Evolutionary conservation across 1,284 basidiomycete genomes (phyloP).

Genomic region (Apiotrichum mycotoxinovorans): DNA sequence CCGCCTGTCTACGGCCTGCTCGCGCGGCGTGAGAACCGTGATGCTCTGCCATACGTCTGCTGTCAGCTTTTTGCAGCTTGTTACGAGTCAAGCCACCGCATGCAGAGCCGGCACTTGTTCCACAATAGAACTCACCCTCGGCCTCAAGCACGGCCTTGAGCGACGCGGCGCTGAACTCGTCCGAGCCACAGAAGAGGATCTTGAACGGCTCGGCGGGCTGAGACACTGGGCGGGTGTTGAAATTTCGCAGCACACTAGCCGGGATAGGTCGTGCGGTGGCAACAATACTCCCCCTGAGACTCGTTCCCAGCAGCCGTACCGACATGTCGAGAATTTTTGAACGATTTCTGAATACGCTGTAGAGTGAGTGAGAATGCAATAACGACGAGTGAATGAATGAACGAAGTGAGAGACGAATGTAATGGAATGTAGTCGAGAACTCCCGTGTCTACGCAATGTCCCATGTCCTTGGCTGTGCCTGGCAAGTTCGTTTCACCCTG

Average conservation of each 20-base stretch:
- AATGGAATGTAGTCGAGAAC: no score
- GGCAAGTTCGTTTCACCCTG: no score
- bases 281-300: neutral
- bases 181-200: constrained; percentile 52
- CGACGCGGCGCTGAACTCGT: constrained; percentile 48
- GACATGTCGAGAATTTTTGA: neutral
- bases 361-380: no score
- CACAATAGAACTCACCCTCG: constrained; percentile 32
- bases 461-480: no score
- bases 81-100: no score
- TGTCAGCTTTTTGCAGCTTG: constrained; percentile 1
- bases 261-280: neutral
- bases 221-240: neutral
- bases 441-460: no score
- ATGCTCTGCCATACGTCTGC: constrained; percentile 43
- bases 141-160: constrained; percentile 44
- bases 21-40: constrained; percentile 36
- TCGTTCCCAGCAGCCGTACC: neutral
- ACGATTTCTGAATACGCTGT: no score
- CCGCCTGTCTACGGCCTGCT: constrained; percentile 26
- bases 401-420: no score
- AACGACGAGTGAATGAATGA: no score
- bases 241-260: neutral
- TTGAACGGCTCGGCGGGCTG: constrained; percentile 33
- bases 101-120: no score